A percentile compares a stretch with the other conserved stretches of the same genome.
These are phyloP conservation scores for Aegilops longissima DNA, from an alignment of 176 grass and related monocot species.

Conservation along the genomic window DNA sequence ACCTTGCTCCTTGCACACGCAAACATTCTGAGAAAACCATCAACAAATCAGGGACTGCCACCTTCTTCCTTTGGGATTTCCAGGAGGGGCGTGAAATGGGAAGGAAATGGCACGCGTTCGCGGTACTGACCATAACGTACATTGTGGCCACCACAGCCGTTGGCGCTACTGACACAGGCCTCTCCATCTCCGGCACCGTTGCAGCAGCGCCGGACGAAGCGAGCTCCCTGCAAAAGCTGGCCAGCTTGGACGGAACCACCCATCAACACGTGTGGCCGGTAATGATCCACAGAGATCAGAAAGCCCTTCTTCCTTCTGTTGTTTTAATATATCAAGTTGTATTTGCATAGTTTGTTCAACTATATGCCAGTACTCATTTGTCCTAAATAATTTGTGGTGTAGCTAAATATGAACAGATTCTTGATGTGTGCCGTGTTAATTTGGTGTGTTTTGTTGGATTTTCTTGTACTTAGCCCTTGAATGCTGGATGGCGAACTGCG, in stretches of 20 bases:
- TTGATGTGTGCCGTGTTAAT: background rate
- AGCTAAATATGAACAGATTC: background rate
- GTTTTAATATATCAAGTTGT: background rate
- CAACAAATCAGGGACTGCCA: too few relatives aligned
- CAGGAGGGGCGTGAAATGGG: background rate
- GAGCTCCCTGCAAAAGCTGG: background rate
- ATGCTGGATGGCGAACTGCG: constrained; percentile 45
- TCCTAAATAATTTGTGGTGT: background rate
- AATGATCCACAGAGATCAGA: background rate
- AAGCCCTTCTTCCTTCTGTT: background rate
- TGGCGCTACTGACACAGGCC: background rate
- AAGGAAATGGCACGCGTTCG: background rate
- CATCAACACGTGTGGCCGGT: constrained; percentile 49
- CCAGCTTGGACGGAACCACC: background rate
- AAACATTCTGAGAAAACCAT: background rate
- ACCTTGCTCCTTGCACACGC: background rate
- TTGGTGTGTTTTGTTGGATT: background rate
- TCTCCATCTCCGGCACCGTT: background rate
- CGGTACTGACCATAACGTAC: background rate
- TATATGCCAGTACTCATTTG: background rate
- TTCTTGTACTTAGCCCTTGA: constrained; percentile 25
- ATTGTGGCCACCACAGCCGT: background rate
- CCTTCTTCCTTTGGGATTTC: background rate
- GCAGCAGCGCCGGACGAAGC: background rate
- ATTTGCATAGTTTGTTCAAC: background rate